Evolutionary conservation across 768 basidiomycete genomes (phyloP), one percentile per base, ranked within the genome.

Genomic region (Russula sp.): DNA sequence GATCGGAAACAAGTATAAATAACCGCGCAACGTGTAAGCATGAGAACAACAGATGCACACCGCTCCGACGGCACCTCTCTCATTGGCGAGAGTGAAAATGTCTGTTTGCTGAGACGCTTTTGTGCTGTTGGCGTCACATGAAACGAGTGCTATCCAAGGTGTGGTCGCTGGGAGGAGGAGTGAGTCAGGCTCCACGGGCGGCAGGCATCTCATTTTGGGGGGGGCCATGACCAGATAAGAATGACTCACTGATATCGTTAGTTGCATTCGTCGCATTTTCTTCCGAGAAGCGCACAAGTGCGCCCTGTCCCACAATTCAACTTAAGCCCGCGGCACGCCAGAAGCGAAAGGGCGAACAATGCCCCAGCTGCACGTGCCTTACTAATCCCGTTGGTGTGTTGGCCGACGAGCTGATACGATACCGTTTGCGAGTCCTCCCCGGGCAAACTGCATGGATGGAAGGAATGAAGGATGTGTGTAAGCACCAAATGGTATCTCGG

Each of bases 121-220:
- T 16, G 90, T 90, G 18, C 85, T 79, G 71, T 94, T 93, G 59
- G 70, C 69, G 69, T 95, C 93, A 72, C 93, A 96, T 3, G 84
- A 81, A 52, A 97, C 81, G 65, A 94, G 79, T 13, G 94, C 94
- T 67, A 97, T 88, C 93, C 93, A 97, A 4, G 94, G 92, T 0
- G 93, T 90, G 6, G 75, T 77, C 3, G 89, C 87, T 81, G 66
- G 32, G 54, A 8, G n/a, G n/a, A 10, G 46, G 22, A 53, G n/a
- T 29, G 34, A 7, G 22, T 59, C 25, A 63, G 32, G 20, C 39
- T 7, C 10, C 1, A 18, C 4, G 7, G 7, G n/a, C n/a, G n/a
- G 10, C 11, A 20, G 38, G 10, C 46, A 32, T 25, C n/a, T 29
- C n/a, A 36, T 29, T 29, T 29, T 3, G 25, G 25, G 14, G 45